Evolutionary conservation across 2,329 filamentous ascomycete species (phyloP), one percentile per base, ranked within the genome.

Genomic region (Colletotrichum karsti): DNA sequence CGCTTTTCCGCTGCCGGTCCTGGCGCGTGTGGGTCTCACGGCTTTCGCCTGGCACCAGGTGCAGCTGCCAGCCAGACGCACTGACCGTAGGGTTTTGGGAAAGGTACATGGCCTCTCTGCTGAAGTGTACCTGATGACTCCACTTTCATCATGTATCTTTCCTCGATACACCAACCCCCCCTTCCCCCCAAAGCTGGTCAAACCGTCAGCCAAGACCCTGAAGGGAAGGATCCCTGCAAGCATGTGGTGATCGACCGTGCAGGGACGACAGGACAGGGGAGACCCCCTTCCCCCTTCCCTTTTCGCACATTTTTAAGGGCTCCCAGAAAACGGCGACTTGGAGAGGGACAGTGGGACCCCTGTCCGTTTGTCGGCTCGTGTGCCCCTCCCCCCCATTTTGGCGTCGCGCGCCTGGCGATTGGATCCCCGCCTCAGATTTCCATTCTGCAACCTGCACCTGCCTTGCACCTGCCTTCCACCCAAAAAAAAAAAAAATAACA

Each of bases 201-300:
- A 48, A 55, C 35, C 58, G 37, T 67, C 60, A 63, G 59, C 58
- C 53, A 63, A 57, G 44, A 63, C 64, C 64, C 26, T 50, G 48
- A 50, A 35, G n/a, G 20, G 37, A 3, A n/a, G 8, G 15, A 67
- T 67, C 64, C 64, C 59, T 50, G 59, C 28, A 51, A 56, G 64
- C 64, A 67, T 67, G 64, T 67, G 64, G 64, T 67, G 64, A 67
- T 67, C 64, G 64, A 63, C 64, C 51, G 42, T 67, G 64, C 64
- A 63, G 60, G 51, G 51, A 63, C 44, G 12, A 4, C 6, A 13
- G 26, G 20, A 63, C 59, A 63, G 41, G 64, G 64, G 7, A 13
- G 9, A 44, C 22, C 62, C 42, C 26, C 24, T 50, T 42, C n/a
- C 5, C 22, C 42, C 20, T n/a, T 55, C 15, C 39, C 28, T 28